Evolutionary conservation across 192 early-diverging fungal species (phyloP), one percentile per base, ranked within the genome.

Genomic region (Coemansia sp.): DNA sequence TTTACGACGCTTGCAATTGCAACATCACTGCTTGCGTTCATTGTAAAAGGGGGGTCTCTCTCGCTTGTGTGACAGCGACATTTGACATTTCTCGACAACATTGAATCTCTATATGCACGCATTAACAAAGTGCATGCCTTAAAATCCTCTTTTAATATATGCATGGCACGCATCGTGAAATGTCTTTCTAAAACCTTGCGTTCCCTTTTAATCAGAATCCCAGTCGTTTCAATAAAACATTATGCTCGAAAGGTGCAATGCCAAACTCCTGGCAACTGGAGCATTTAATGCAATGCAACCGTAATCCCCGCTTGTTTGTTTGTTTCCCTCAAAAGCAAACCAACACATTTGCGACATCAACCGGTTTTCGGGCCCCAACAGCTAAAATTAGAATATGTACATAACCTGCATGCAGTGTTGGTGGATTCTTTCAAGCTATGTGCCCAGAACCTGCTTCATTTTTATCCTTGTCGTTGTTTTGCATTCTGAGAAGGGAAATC

Each of bases 301-400:
- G 2, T 3, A 2, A 33, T 10, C 15, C 52, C 31, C 31, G 52
- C 11, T 20, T 54, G 52, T 6, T n/a, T 28, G 29, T 25, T 25
- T 50, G 9, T 50, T 50, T 50, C 33, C 20, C 17, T 55, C 25
- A 53, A 53, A 53, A 53, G 9, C 52, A 55, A 55, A 55, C 30
- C 52, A 57, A n/a, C n/a, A n/a, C n/a, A n/a, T n/a, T n/a, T n/a
- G n/a, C n/a, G n/a, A n/a, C n/a, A n/a, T n/a, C n/a, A n/a, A n/a
- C n/a, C n/a, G n/a, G n/a, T n/a, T n/a, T 23, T 57, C 23, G n/a
- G 23, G 11, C 38, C 4, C 34, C 34, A 36, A 5, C 34, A 3
- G 34, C 34, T 36, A 36, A 36, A 36, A 34, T n/a, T n/a, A n/a
- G n/a, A 34, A 34, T 11, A 36, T 36, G 34, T 3, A 34, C 34